These are phyloP conservation scores for Heritiera fomes DNA, from an alignment of 345 rosid genomes.

Conservation along the genomic window DNA sequence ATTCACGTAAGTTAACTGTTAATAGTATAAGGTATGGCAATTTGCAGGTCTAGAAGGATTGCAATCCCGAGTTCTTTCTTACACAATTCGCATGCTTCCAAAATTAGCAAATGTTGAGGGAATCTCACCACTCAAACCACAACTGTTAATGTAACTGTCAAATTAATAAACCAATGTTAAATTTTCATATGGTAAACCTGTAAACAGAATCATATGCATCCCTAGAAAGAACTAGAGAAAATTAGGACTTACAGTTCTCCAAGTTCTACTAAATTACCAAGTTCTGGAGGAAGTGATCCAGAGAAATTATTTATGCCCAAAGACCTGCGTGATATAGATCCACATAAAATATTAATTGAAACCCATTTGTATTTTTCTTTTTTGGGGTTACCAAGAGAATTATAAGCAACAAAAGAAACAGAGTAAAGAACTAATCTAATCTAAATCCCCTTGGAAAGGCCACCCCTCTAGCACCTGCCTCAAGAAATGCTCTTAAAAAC, in stretches of 20 bases:
- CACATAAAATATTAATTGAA: neutral
- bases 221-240: neutral
- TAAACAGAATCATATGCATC: neutral
- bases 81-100: conserved; percentile 52
- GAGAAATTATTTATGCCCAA: neutral
- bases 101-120: conserved; percentile 56
- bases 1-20: neutral
- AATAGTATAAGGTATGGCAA: neutral
- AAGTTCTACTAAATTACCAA: neutral
- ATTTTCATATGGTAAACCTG: neutral
- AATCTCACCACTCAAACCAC: conserved; percentile 56
- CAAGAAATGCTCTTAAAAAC: too few relatives aligned
- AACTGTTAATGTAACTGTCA: conserved; percentile 52
- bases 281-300: conserved; percentile 11
- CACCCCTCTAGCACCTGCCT: too few relatives aligned
- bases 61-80: conserved; percentile 27
- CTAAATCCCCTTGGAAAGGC: too few relatives aligned
- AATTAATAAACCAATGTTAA: neutral
- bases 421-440: too few relatives aligned
- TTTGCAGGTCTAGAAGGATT: neutral
- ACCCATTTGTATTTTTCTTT: neutral
- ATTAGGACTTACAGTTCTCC: conserved; percentile 11
- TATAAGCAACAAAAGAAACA: too few relatives aligned
- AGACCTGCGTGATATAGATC: neutral
- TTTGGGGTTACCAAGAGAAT: too few relatives aligned